Evolutionary conservation across 371 early-diverging fungal genomes (phyloP).

Genomic region (Mortierella sp.): DNA sequence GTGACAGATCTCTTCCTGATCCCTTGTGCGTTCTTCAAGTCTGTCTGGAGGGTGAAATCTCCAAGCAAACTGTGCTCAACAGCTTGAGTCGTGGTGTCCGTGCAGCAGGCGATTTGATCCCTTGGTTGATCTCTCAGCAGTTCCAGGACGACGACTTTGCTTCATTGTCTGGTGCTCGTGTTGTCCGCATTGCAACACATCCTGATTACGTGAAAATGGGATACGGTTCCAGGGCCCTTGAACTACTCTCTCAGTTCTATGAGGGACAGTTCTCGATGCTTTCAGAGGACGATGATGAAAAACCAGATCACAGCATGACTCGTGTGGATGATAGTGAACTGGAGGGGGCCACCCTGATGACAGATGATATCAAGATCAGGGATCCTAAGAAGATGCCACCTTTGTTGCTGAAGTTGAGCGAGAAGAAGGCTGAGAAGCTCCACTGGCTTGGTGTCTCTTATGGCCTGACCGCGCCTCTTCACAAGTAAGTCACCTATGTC

Average conservation of each 20-base stretch:
- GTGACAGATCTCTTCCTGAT: slow-evolving; percentile 86
- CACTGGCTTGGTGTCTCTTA: slow-evolving; percentile 98
- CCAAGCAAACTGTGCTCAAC: slow-evolving; percentile 85
- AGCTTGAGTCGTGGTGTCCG: slow-evolving; percentile 89
- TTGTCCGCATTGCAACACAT: slow-evolving; percentile 99
- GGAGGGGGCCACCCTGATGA: slow-evolving; percentile 75
- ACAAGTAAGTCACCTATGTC: slow-evolving; percentile 68
- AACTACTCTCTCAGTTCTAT: slow-evolving; percentile 89
- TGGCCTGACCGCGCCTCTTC: slow-evolving; percentile 91
- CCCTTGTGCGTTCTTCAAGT: slow-evolving; percentile 95
- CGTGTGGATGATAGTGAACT: slow-evolving; percentile 72
- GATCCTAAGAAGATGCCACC: slow-evolving; percentile 94
- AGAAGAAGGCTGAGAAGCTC: slow-evolving; percentile 82
- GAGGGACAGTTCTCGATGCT: slow-evolving; percentile 82
- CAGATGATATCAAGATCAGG: slow-evolving; percentile 84
- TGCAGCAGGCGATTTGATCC: slow-evolving; percentile 97
- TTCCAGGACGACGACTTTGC: slow-evolving; percentile 98
- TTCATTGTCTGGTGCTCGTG: slow-evolving; percentile 92
- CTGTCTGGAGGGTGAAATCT: slow-evolving; percentile 96
- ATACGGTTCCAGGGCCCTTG: slow-evolving; percentile 93
- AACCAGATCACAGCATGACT: slow-evolving; percentile 60
- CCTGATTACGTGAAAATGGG: slow-evolving; percentile 99
- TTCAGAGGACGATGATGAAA: slow-evolving; percentile 69
- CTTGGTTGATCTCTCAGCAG: slow-evolving; percentile 96
- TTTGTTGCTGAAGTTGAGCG: slow-evolving; percentile 83